Conservation (phyloP, 805 yeast species). For the Monosporozyma siamensis region DNA sequence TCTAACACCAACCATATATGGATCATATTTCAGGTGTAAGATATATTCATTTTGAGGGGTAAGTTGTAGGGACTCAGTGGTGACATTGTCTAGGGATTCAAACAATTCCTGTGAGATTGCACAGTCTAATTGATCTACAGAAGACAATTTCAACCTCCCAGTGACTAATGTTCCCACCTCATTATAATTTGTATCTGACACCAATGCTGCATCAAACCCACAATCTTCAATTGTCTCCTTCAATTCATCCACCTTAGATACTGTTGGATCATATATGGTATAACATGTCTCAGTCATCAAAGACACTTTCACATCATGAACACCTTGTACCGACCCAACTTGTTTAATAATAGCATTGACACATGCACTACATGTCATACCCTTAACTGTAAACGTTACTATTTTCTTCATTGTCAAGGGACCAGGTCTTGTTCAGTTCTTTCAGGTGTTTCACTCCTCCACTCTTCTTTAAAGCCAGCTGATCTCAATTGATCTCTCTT, state of each 20-base stretch:
- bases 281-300: slow-evolving; percentile 66
- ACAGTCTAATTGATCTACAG: not conserved
- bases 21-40: slow-evolving; percentile 32
- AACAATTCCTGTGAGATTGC: not conserved
- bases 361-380: slow-evolving; percentile 94
- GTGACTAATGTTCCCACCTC: not conserved
- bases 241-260: slow-evolving; percentile 31
- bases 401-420: not conserved
- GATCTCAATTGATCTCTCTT: too few species aligned
- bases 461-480: too few species aligned
- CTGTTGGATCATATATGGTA: slow-evolving; percentile 37
- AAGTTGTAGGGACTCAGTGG: not conserved
- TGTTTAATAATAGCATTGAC: slow-evolving; percentile 55
- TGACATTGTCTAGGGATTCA: not conserved
- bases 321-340: slow-evolving; percentile 41
- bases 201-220: slow-evolving; percentile 51
- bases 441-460: too few species aligned
- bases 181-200: not conserved
- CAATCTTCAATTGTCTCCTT: slow-evolving; percentile 57
- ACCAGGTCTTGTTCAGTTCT: too few species aligned
- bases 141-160: not conserved
- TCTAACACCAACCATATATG: slow-evolving; percentile 51
- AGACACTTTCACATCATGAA: slow-evolving; percentile 51
- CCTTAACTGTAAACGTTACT: slow-evolving; percentile 30
- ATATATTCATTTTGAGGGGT: not conserved